These are phyloP conservation scores for Marasmius tenuissimus DNA, from an alignment of 1,284 basidiomycete species.

Conservation along the genomic window DNA sequence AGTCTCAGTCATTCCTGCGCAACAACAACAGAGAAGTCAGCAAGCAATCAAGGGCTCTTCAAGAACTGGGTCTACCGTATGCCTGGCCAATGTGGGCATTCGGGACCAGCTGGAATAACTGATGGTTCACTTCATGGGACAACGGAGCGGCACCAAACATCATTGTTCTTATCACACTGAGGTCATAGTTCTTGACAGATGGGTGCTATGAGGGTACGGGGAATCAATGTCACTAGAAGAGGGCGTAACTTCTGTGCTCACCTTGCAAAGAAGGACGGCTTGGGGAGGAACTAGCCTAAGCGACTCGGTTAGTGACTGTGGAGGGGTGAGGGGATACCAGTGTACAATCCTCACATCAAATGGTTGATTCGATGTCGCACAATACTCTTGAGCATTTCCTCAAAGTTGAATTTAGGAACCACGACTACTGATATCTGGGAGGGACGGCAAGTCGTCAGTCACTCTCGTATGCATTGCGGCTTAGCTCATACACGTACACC, in stretches of 20 bases:
- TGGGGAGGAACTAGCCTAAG: slow-evolving; percentile 66
- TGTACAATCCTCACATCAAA: slow-evolving; percentile 45
- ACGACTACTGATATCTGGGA: slow-evolving; percentile 60
- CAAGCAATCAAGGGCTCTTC: background rate
- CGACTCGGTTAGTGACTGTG: background rate
- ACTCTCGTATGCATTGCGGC: background rate
- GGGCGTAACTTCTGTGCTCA: slow-evolving; percentile 20
- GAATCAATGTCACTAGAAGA: background rate
- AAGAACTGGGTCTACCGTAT: slow-evolving; percentile 43
- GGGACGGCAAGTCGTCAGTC: background rate
- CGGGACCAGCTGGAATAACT: slow-evolving; percentile 57
- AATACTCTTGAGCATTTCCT: slow-evolving; percentile 61
- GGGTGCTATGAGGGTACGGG: slow-evolving; percentile 47
- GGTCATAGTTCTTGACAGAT: slow-evolving; percentile 61
- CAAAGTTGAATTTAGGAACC: slow-evolving; percentile 65
- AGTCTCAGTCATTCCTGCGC: slow-evolving; percentile 34
- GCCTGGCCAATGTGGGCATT: slow-evolving; percentile 63
- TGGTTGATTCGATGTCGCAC: slow-evolving; percentile 61
- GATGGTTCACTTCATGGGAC: slow-evolving; percentile 59
- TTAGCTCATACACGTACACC: slow-evolving; percentile 40
- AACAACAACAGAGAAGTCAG: background rate
- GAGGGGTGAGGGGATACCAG: background rate
- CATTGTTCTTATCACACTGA: slow-evolving; percentile 58
- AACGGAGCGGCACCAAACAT: slow-evolving; percentile 77
- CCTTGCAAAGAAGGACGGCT: slow-evolving; percentile 66